Percentiles rank a stretch among this genome's conserved stretches.
phyloP scores from a whole-genome alignment of 2,329 filamentous ascomycete species.

The Neonectria hederae region DNA sequence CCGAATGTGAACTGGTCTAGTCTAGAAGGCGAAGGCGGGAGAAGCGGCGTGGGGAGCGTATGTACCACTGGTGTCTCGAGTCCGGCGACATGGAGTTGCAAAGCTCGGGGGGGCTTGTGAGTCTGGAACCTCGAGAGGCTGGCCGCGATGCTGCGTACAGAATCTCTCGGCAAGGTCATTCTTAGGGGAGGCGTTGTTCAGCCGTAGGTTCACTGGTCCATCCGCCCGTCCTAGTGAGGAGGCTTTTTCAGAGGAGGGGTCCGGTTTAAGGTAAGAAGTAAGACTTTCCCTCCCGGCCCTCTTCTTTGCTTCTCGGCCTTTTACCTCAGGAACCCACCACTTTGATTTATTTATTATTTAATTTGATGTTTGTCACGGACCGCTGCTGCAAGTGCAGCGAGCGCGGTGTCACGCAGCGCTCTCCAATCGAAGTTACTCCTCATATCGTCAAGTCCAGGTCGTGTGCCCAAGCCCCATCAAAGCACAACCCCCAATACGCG shows the following conservation, averaged over 20 bases:
- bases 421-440: background rate
- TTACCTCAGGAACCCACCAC: background rate
- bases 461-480: background rate
- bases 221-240: background rate
- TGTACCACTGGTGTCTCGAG: constrained; percentile 25
- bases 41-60: constrained; percentile 25
- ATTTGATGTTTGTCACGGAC: background rate
- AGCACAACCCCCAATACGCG: background rate
- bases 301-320: background rate
- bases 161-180: background rate
- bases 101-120: constrained; percentile 13
- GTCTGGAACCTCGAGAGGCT: constrained; percentile 37
- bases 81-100: constrained; percentile 16
- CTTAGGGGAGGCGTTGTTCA: constrained; percentile 29
- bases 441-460: background rate
- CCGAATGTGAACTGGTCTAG: background rate
- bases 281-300: background rate
- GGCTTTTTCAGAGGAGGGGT: background rate
- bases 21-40: background rate
- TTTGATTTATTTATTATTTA: no score
- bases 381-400: background rate
- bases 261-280: constrained; percentile 1
- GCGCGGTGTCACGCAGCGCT: background rate
- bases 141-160: constrained; percentile 22
- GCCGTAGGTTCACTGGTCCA: background rate